Conservation (phyloP, 2,329 filamentous ascomycete species). For the Cladophialophora bantiana region DNA sequence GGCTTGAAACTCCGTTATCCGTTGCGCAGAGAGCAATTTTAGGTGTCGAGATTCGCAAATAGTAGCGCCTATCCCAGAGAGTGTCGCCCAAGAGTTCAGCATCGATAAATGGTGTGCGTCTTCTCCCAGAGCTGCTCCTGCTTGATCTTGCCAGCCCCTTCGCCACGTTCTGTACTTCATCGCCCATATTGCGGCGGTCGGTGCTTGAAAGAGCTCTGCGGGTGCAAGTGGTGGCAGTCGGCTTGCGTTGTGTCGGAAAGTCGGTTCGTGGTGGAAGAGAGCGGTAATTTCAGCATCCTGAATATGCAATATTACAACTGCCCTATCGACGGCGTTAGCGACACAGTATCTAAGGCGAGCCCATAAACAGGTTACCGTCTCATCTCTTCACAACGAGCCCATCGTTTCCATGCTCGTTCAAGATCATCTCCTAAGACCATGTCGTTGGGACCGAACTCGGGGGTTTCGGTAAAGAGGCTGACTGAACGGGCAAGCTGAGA, state of each 20-base stretch:
- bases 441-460: not conserved
- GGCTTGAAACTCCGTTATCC: constrained; percentile 1
- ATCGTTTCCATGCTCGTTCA: constrained; percentile 12
- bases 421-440: constrained; percentile 4
- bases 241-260: constrained; percentile 16
- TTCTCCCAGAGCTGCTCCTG: constrained; percentile 1
- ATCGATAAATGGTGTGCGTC: constrained; percentile 4
- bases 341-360: not conserved
- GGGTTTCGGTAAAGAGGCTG: constrained; percentile 10
- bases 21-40: too few relatives aligned
- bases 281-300: constrained; percentile 43
- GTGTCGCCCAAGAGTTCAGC: constrained; percentile 17
- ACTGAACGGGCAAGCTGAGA: constrained; percentile 18
- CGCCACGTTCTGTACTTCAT: constrained; percentile 4
- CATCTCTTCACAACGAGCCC: constrained; percentile 20
- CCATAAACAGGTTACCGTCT: constrained; percentile 9
- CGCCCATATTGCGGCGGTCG: constrained; percentile 15
- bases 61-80: constrained; percentile 35
- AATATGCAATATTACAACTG: constrained; percentile 36
- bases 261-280: constrained; percentile 38
- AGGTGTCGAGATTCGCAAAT: constrained; percentile 26
- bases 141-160: constrained; percentile 21
- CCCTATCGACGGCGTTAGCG: not conserved
- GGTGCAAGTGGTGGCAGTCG: constrained; percentile 5
- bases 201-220: constrained; percentile 15